Conservation (phyloP, 2,329 filamentous ascomycete species). For the Teratosphaeria zuluensis region DNA sequence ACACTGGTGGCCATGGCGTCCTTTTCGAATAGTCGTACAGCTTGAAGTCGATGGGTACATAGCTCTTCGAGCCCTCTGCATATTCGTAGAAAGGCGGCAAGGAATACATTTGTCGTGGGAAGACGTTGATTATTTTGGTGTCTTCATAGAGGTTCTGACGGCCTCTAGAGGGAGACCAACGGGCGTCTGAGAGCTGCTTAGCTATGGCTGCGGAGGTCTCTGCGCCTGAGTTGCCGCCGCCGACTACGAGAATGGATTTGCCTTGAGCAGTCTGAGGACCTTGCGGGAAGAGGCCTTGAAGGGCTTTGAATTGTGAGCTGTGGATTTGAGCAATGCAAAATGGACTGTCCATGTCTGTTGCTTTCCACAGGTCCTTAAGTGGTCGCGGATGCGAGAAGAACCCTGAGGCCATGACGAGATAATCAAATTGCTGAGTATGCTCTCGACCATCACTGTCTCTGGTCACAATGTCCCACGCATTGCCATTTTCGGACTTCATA, state of each 20-base stretch:
- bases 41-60: constrained; percentile 62
- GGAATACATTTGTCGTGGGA: constrained; percentile 62
- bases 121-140: constrained; percentile 57
- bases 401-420: constrained; percentile 62
- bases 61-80: constrained; percentile 35
- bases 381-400: constrained; percentile 61
- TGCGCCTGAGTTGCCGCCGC: constrained; percentile 73
- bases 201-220: constrained; percentile 68
- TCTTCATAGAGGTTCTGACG: constrained; percentile 18
- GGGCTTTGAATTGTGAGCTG: constrained; percentile 55
- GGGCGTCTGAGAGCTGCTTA: constrained; percentile 56
- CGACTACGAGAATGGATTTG: constrained; percentile 62
- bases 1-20: constrained; percentile 46
- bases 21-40: constrained; percentile 61
- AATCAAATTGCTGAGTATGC: constrained; percentile 47
- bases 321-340: constrained; percentile 45
- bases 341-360: constrained; percentile 1
- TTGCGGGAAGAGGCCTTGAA: constrained; percentile 29
- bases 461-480: no score
- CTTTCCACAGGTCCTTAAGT: constrained; percentile 36
- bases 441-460: no score
- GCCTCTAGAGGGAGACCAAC: constrained; percentile 38
- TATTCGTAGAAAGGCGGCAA: constrained; percentile 46
- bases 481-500: not conserved
- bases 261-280: constrained; percentile 17